Evolutionary conservation across 805 yeast species (phyloP), one percentile per base, ranked within the genome.

Genomic region (Metschnikowia hibisci): DNA sequence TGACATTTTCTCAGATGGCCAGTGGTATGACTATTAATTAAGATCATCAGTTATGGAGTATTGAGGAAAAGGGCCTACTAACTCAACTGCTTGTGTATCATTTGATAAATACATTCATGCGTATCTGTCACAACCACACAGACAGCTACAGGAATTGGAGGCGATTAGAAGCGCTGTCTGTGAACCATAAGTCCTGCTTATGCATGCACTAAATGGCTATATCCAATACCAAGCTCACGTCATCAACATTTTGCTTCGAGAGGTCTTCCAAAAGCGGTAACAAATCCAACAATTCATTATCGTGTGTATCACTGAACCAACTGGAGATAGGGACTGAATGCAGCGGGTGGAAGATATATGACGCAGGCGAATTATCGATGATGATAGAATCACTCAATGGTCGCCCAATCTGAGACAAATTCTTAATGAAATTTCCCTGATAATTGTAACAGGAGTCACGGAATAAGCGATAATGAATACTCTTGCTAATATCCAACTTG

Each of bases 301-400:
- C 99, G 63, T 93, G 99, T 23, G 93, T 81, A 66, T 93, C 99
- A 53, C 96, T 87, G 73, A 93, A 93, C 99, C 99, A 93, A 62
- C 93, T 83, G 52, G 96, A 87, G 23, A 93, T 87, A 18, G 99
- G 99, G 23, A 93, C 84, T 7, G 98, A 95, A 68, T 93, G 96
- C 63, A 88, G 95, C 15, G 99, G 99, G 61, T 93, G 98, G 73
- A 93, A 87, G 44, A 91, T 82, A 65, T 93, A 93, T n/a, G 96
- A 87, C 3, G 98, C 96, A 1, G 99, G 98, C 2, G 98, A 90
- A 65, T 93, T 93, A 69, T 93, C 99, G 51, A 93, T 81, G 52
- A 93, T 93, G 44, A 93, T 89, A 34, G 85, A 71, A 52, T 89
- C 95, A 44, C 77, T 68, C 48, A 93, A 70, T 2, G 96, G 96